Evolutionary conservation across 2,329 filamentous ascomycete genomes (phyloP), one percentile per base, ranked within the genome.

Genomic region (Cladophialophora exuberans): DNA sequence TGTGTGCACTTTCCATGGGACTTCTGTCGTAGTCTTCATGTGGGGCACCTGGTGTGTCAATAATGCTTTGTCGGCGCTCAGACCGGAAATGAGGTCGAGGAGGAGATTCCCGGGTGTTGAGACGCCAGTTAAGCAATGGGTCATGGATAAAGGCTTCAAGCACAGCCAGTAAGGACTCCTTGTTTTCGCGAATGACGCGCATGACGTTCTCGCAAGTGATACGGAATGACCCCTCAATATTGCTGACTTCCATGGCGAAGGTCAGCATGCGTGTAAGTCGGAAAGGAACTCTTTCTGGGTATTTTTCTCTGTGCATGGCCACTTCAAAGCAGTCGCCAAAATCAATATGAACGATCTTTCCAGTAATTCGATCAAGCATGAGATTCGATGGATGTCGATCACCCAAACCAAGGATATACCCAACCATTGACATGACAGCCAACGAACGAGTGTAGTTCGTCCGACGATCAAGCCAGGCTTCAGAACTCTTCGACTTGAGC

Each of bases 371-470:
- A 72, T 99, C 94, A 35, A 99, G 86, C 88, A 99, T 95, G 67
- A 99, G 77, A 72, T 99, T 99, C 57, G 91, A 97, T 31, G 95
- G 95, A 74, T 99, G 94, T 43, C 95, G 87, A 75, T 99, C 94
- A 51, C 94, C 94, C 11, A 99, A 80, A 57, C 94, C 95, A 18
- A 99, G 84, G 62, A 99, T 97, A 72, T 99, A 99, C 61, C 94
- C 94, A n/a, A 97, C 94, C 91, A 99, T 99, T n/a, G 91, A 97
- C 94, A 99, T 99, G 66, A 99, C 94, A 65, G 90, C 94, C 1
- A 99, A 80, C 1, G 93, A 97, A 54, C 94, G 88, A 15, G 94
- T 99, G 75, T 99, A 99, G 70, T 96, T 99, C n/a, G 95, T 99
- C 49, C 94, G 88, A 38, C 94, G 84, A 72, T 97, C 94, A 28